phyloP scores from a whole-genome alignment of 2,329 filamentous ascomycete genomes.

The Calonectria hawksworthii region DNA sequence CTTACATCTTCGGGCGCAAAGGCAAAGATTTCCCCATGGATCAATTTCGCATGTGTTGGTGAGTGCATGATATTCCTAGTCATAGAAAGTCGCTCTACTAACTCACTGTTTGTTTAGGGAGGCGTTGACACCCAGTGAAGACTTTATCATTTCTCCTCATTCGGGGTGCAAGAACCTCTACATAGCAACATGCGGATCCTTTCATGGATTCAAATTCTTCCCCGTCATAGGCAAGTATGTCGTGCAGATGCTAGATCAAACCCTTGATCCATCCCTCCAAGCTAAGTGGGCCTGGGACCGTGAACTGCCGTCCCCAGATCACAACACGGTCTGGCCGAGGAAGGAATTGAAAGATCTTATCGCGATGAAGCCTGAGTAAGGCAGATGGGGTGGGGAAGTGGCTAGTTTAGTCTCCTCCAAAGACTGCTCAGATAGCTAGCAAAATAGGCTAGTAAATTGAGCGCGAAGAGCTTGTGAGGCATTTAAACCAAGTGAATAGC shows the following conservation, averaged over 20 bases:
- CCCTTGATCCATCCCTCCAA: constrained; percentile 58
- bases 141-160: constrained; percentile 75
- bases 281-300: constrained; percentile 72
- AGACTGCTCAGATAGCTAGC: neutral
- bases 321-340: constrained; percentile 69
- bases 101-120: constrained; percentile 62
- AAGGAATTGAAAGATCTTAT: constrained; percentile 68
- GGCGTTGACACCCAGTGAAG: constrained; percentile 71
- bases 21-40: constrained; percentile 69
- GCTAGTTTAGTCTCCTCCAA: neutral
- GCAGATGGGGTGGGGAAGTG: neutral
- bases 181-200: constrained; percentile 74
- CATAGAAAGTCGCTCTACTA: no score
- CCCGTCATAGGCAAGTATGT: constrained; percentile 75
- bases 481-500: neutral
- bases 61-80: constrained; percentile 44
- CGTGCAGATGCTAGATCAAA: constrained; percentile 65
- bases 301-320: constrained; percentile 64
- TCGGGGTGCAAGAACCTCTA: constrained; percentile 66
- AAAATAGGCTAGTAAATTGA: neutral
- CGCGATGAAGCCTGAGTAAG: neutral
- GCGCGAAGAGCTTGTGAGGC: no score
- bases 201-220: constrained; percentile 78
- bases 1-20: constrained; percentile 71
- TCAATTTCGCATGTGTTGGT: constrained; percentile 78